Evolutionary conservation across 2,329 filamentous ascomycete genomes (phyloP).

Genomic region (Beauveria sp.): DNA sequence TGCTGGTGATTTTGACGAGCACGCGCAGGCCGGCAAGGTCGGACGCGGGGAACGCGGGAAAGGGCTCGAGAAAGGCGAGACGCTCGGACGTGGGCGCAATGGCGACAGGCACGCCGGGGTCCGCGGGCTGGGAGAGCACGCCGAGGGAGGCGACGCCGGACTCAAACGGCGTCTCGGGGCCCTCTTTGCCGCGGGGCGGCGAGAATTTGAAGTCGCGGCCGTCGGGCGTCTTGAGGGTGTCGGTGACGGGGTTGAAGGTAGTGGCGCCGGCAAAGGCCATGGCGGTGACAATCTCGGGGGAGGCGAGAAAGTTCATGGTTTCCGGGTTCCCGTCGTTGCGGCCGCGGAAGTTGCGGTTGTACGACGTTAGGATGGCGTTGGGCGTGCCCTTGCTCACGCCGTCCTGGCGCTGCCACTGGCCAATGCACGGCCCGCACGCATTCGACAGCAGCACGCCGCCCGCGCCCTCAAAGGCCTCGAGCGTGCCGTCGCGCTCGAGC

Average conservation of each 20-base stretch:
- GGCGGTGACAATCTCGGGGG: conserved; percentile 91
- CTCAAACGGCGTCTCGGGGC: conserved; percentile 61
- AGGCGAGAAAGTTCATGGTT: conserved; percentile 98
- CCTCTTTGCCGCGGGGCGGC: conserved; percentile 64
- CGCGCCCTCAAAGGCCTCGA: conserved; percentile 76
- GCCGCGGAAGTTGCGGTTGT: conserved; percentile 97
- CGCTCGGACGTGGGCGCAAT: conserved; percentile 85
- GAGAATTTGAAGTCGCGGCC: conserved; percentile 81
- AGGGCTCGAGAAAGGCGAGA: conserved; percentile 85
- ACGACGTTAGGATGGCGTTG: conserved; percentile 94
- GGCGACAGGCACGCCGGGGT: conserved; percentile 62
- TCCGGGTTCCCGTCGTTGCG: conserved; percentile 94
- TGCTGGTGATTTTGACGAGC: conserved; percentile 92
- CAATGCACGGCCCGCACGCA: conserved; percentile 89
- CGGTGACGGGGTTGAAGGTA: conserved; percentile 93
- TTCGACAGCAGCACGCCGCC: conserved; percentile 89
- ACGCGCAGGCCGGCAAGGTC: conserved; percentile 76
- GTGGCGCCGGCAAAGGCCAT: conserved; percentile 90
- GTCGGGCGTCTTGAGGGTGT: conserved; percentile 70
- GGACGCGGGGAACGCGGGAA: conserved; percentile 67
- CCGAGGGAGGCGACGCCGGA: conserved; percentile 67
- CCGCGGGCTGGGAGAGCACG: conserved; percentile 64
- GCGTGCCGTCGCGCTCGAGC: conserved; percentile 78
- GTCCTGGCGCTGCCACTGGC: conserved; percentile 91
- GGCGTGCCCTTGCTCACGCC: conserved; percentile 73